Evolutionary conservation across 768 basidiomycete species (phyloP).

Genomic region (Royoungia palumana): DNA sequence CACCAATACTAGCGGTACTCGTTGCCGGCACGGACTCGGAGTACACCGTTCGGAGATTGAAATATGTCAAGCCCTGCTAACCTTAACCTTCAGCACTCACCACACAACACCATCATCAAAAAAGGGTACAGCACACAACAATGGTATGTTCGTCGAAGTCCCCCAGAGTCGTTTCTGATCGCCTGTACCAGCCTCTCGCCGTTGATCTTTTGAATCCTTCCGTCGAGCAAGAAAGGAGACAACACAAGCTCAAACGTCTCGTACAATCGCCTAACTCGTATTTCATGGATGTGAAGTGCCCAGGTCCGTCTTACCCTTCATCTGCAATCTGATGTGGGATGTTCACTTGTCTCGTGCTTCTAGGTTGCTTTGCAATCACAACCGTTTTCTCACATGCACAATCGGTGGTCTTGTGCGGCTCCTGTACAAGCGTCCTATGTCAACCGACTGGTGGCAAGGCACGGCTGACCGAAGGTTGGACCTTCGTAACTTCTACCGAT

Average conservation of each 20-base stretch:
- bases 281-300: conserved; percentile 99
- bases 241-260: conserved; percentile 99
- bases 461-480: conserved; percentile 93
- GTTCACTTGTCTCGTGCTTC: background rate
- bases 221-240: conserved; percentile 76
- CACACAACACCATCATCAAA: conserved; percentile 24
- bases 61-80: conserved; percentile 19
- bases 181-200: conserved; percentile 78
- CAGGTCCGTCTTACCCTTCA: conserved; percentile 54
- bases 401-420: conserved; percentile 91
- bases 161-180: conserved; percentile 3
- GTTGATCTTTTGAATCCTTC: conserved; percentile 98
- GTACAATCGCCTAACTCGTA: conserved; percentile 98
- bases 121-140: conserved; percentile 7
- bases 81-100: conserved; percentile 22
- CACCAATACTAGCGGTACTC: no score
- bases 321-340: background rate
- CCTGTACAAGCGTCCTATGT: conserved; percentile 93
- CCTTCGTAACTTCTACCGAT: background rate
- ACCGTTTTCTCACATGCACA: conserved; percentile 99
- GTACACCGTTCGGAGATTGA: conserved; percentile 15
- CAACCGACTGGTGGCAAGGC: conserved; percentile 99
- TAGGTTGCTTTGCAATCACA: conserved; percentile 92
- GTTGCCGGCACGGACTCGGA: background rate
- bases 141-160: conserved; percentile 14